Conservation (phyloP, 2,329 filamentous ascomycete genomes). For the Talaromyces islandicus region DNA sequence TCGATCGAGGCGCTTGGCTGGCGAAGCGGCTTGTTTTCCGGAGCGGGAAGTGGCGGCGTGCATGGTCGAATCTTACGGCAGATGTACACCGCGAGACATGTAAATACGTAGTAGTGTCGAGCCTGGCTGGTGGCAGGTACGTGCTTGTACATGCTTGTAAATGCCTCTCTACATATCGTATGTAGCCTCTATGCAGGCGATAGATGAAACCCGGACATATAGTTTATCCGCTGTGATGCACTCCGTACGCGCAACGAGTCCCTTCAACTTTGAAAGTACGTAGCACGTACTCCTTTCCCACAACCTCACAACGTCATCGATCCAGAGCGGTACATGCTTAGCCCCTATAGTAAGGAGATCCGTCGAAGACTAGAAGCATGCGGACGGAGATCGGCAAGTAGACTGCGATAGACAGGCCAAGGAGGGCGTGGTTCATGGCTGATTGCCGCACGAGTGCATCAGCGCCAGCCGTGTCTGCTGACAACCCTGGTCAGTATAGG, state of each 20-base stretch:
- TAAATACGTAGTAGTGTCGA: not conserved
- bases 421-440: not conserved
- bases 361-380: not conserved
- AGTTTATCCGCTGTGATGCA: not conserved
- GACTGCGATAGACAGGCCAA: not conserved
- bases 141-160: not conserved
- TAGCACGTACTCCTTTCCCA: not conserved
- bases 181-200: not conserved
- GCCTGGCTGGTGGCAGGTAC: not conserved
- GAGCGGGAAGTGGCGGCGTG: not conserved
- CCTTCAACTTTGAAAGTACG: too few species aligned
- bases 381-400: not conserved
- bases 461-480: not conserved
- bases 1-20: conserved; percentile 1
- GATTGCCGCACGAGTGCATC: not conserved
- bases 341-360: not conserved
- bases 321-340: not conserved
- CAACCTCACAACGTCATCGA: not conserved
- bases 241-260: too few species aligned
- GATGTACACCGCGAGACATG: not conserved
- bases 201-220: not conserved
- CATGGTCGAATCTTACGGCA: not conserved
- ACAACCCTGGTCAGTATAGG: not conserved
- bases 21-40: conserved; percentile 5
- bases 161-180: not conserved